Conservation (phyloP, 2,329 filamentous ascomycete species). For the Calonectria multiphialidica region DNA sequence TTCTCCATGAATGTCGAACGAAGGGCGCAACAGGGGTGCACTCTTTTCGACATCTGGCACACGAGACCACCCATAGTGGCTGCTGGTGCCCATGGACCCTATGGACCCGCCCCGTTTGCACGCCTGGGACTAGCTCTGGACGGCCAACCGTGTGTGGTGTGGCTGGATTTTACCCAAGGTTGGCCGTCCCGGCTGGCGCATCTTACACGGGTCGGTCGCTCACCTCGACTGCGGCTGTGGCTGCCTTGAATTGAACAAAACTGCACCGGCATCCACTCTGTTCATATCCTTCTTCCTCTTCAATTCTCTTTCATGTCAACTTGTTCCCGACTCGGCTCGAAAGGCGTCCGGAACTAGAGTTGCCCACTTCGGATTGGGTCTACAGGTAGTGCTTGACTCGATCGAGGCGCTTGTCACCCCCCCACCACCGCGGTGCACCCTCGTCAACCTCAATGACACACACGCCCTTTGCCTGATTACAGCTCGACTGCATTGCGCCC, state of each 20-base stretch:
- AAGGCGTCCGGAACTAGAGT: constrained; percentile 19
- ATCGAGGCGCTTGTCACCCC: constrained; percentile 14
- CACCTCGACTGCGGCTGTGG: neutral
- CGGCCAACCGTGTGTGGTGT: neutral
- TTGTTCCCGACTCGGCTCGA: constrained; percentile 23
- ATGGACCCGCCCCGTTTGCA: neutral
- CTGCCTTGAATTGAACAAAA: constrained; percentile 41
- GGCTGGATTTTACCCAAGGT: neutral
- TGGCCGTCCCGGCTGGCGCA: neutral
- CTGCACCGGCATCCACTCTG: constrained; percentile 28
- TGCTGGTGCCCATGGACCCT: neutral
- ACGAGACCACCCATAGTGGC: constrained; percentile 30
- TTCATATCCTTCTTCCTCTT: constrained; percentile 22
- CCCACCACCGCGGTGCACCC: neutral
- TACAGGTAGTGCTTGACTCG: constrained; percentile 12
- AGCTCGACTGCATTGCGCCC: constrained; percentile 27
- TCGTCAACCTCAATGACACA: constrained; percentile 15
- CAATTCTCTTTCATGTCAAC: constrained; percentile 28
- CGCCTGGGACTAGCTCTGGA: neutral
- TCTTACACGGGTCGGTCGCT: constrained; percentile 14
- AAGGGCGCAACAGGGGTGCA: constrained; percentile 39
- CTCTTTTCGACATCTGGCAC: constrained; percentile 38
- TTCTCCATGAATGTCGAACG: constrained; percentile 43
- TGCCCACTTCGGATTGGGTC: neutral
- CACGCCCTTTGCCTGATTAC: constrained; percentile 39